Conservation (phyloP, 1,284 basidiomycete genomes). For the Xerocomus minutiporus region DNA sequence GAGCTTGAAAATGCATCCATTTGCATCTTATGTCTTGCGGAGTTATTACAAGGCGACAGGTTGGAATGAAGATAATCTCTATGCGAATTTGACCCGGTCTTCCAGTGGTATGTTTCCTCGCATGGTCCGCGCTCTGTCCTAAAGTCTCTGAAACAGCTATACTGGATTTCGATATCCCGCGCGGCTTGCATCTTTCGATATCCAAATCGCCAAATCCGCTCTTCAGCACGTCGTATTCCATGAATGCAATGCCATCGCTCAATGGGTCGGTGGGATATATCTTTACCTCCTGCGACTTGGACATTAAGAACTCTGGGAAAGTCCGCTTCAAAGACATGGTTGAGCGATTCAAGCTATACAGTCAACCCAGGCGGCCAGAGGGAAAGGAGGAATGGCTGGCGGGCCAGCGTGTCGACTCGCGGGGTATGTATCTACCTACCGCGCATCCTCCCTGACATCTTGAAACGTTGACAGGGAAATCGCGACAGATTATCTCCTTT, state of each 20-base stretch:
- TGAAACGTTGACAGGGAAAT: slow-evolving; percentile 18
- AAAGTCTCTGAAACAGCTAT: slow-evolving; percentile 50
- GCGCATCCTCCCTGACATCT: slow-evolving; percentile 6
- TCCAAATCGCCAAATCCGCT: slow-evolving; percentile 87
- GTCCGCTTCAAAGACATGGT: slow-evolving; percentile 87
- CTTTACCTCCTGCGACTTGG: slow-evolving; percentile 79
- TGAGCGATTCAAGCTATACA: slow-evolving; percentile 78
- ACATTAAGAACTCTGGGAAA: slow-evolving; percentile 65
- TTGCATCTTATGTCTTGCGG: slow-evolving; percentile 83
- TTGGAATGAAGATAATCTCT: slow-evolving; percentile 96
- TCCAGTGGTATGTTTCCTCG: slow-evolving; percentile 63
- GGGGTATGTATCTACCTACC: slow-evolving; percentile 50
- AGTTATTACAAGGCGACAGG: slow-evolving; percentile 87
- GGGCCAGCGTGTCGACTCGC: slow-evolving; percentile 71
- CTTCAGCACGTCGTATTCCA: slow-evolving; percentile 88
- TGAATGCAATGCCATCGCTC: slow-evolving; percentile 87
- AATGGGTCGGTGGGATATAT: slow-evolving; percentile 94
- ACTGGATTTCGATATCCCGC: slow-evolving; percentile 79
- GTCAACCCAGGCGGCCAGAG: slow-evolving; percentile 71
- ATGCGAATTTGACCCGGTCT: slow-evolving; percentile 84
- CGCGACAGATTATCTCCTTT: slow-evolving; percentile 78
- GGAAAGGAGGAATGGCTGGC: slow-evolving; percentile 75
- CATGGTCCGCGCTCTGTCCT: slow-evolving; percentile 1
- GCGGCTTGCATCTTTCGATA: slow-evolving; percentile 74
- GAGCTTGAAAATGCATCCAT: slow-evolving; percentile 61